Percentiles rank a stretch among this genome's conserved stretches.
These are phyloP conservation scores for Teratosphaeria pseudoeucalypti DNA, from an alignment of 2,329 filamentous ascomycete genomes.

Conservation along the genomic window DNA sequence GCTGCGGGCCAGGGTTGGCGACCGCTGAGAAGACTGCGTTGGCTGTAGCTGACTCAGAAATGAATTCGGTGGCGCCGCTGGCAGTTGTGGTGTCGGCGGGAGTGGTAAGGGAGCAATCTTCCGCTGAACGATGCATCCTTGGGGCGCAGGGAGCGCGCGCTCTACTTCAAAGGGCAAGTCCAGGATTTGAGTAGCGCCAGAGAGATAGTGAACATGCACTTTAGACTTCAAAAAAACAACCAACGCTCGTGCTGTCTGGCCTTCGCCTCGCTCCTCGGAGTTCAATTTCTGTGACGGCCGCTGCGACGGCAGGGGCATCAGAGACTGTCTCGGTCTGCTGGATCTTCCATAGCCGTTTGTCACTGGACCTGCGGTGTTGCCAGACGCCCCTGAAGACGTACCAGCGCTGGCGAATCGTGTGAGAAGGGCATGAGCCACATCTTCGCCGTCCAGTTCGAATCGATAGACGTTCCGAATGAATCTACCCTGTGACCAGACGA, in stretches of 20 bases:
- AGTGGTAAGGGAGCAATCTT: conserved; percentile 37
- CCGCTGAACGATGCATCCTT: conserved; percentile 77
- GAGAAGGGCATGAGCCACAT: conserved; percentile 74
- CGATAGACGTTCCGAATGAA: conserved; percentile 77
- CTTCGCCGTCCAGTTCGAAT: conserved; percentile 77
- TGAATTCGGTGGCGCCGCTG: conserved; percentile 64
- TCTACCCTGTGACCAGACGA: conserved; percentile 82
- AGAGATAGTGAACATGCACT: conserved; percentile 84
- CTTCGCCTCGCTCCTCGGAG: background rate
- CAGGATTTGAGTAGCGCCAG: conserved; percentile 77
- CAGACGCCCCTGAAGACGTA: background rate
- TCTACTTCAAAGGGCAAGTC: conserved; percentile 94
- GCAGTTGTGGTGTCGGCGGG: conserved; percentile 29
- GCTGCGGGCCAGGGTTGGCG: conserved; percentile 21
- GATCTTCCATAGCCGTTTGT: background rate
- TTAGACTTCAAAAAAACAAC: conserved; percentile 89
- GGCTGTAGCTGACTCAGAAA: conserved; percentile 57
- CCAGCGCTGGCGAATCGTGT: conserved; percentile 52
- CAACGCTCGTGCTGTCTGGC: conserved; percentile 44
- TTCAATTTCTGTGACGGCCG: background rate
- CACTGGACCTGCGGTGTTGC: background rate
- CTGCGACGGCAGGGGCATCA: background rate
- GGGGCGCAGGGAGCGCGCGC: conserved; percentile 68
- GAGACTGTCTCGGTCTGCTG: background rate
- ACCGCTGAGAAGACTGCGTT: conserved; percentile 27